These are phyloP conservation scores for Claviceps maximensis DNA, from an alignment of 2,329 filamentous ascomycete species.

Conservation along the genomic window DNA sequence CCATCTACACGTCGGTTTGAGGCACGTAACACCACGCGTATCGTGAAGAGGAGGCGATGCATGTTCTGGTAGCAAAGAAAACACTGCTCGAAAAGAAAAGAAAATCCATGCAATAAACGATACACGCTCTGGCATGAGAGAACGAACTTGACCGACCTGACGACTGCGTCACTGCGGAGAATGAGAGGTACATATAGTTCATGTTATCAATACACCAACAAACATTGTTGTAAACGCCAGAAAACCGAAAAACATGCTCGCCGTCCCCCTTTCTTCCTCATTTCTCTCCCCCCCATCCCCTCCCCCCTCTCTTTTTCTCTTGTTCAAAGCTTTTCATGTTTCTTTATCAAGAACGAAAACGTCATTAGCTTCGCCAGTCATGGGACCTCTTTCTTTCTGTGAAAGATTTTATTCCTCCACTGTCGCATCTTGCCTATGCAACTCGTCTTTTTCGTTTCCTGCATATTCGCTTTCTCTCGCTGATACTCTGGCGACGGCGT, in stretches of 20 bases:
- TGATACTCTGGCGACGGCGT: not conserved
- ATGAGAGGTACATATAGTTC: not conserved
- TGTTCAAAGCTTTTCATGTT: not conserved
- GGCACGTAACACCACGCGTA: too few relatives aligned
- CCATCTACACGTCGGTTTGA: too few relatives aligned
- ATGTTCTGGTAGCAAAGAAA: too few relatives aligned
- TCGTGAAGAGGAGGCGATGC: too few relatives aligned
- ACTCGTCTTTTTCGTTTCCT: slow-evolving; percentile 1
- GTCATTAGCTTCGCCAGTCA: not conserved
- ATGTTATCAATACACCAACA: not conserved
- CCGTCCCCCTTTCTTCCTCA: not conserved
- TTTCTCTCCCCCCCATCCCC: too few relatives aligned
- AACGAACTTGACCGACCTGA: too few relatives aligned
- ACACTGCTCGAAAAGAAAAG: too few relatives aligned
- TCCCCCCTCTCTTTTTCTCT: not conserved
- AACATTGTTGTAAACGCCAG: too few relatives aligned
- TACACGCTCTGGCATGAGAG: not conserved
- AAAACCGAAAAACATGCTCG: not conserved
- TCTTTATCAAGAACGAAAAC: not conserved
- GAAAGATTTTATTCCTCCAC: slow-evolving; percentile 9
- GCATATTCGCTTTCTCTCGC: not conserved
- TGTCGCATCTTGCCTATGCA: slow-evolving; percentile 5
- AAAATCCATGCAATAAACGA: not conserved
- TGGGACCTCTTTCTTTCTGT: not conserved
- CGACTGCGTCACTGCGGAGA: not conserved